Conservation (phyloP, 768 basidiomycete species). For the Rhizopogon vesiculosus region DNA sequence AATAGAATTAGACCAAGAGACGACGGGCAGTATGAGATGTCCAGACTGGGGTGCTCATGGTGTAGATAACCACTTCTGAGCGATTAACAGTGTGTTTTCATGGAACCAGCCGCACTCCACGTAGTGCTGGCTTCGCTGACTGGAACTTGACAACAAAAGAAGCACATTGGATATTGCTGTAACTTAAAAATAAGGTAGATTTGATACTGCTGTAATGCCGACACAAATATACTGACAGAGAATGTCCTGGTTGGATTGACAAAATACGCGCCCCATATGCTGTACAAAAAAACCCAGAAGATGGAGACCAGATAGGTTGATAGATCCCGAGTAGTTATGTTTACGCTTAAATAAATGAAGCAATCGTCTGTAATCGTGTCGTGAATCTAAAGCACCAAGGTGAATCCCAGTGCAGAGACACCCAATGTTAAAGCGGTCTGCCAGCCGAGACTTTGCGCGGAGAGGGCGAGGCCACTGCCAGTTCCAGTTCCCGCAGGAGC, state of each 20-base stretch:
- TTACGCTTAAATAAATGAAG: background rate
- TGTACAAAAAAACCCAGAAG: background rate
- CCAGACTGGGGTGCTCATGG: no score
- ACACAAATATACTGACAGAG: background rate
- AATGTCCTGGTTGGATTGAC: background rate
- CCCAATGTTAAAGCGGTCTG: conserved; percentile 14
- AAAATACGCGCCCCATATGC: background rate
- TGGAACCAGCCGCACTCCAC: background rate
- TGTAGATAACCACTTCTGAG: no score
- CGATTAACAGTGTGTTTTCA: background rate
- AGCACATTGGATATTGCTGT: background rate
- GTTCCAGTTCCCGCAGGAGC: background rate
- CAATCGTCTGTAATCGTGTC: background rate
- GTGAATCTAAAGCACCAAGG: conserved; percentile 10
- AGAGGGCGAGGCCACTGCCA: conserved; percentile 4
- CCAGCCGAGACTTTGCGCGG: conserved; percentile 6
- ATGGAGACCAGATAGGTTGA: background rate
- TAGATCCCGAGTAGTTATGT: background rate
- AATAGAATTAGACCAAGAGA: no score
- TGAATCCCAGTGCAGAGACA: conserved; percentile 16
- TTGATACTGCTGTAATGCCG: background rate
- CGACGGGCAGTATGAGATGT: no score
- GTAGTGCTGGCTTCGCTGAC: background rate
- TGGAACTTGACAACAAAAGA: background rate
- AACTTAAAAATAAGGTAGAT: conserved; percentile 7